Percentiles rank a stretch among this genome's conserved stretches.
phyloP scores from a whole-genome alignment of 2,329 filamentous ascomycete genomes.

The Botrytis elliptica region DNA sequence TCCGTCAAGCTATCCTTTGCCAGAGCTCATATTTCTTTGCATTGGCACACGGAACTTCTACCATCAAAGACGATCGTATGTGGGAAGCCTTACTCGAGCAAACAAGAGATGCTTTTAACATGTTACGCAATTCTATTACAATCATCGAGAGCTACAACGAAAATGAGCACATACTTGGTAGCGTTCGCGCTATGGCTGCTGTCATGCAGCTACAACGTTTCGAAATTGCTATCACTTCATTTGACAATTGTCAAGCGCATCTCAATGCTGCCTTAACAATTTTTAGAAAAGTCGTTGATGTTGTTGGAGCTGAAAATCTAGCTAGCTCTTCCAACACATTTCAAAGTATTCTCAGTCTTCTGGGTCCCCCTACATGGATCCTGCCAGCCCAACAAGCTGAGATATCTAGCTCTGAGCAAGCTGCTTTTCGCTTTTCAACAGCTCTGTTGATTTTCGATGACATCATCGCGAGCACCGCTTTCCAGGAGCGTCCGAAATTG shows the following conservation, averaged over 20 bases:
- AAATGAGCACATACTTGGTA: slow-evolving; percentile 31
- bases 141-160: slow-evolving; percentile 33
- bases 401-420: slow-evolving; percentile 46
- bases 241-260: slow-evolving; percentile 51
- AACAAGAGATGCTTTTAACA: slow-evolving; percentile 43
- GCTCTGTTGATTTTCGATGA: slow-evolving; percentile 50
- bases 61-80: slow-evolving; percentile 40
- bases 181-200: slow-evolving; percentile 47
- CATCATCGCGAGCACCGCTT: slow-evolving; percentile 50
- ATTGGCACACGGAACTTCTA: slow-evolving; percentile 23
- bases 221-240: slow-evolving; percentile 49
- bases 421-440: slow-evolving; percentile 52
- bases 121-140: slow-evolving; percentile 44
- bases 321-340: slow-evolving; percentile 23
- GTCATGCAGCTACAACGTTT: slow-evolving; percentile 55
- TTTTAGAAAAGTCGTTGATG: slow-evolving; percentile 45
- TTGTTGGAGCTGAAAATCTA: slow-evolving; percentile 21
- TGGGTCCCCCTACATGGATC: slow-evolving; percentile 24
- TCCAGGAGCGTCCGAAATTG: slow-evolving; percentile 45
- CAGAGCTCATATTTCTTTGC: slow-evolving; percentile 57
- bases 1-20: slow-evolving; percentile 55
- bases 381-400: slow-evolving; percentile 23
- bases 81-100: slow-evolving; percentile 41
- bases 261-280: slow-evolving; percentile 51
- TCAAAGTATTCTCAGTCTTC: slow-evolving; percentile 24